Evolutionary conservation across 352 stramenopile genomes (phyloP), one percentile per base, ranked within the genome.

Genomic region (Elongisporangium prolatum): DNA sequence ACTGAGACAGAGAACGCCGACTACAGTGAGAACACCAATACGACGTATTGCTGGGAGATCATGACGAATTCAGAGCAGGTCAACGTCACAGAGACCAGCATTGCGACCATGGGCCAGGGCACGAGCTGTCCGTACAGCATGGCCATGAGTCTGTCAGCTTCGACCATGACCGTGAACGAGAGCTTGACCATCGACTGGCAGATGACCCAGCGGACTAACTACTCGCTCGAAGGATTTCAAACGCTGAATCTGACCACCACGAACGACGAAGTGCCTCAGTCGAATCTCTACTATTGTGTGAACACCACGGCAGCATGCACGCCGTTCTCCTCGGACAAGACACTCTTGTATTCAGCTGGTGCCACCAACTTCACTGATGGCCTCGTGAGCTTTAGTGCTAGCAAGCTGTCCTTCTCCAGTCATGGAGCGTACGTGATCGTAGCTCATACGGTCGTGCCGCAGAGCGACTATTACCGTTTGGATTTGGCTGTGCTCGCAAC

Each of bases 341-440:
- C 60, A 22, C 58, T 78, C 10, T 56, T 68, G 21, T 71, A 70
- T 48, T 59, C 63, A 3, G 61, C 71, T 6, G n/a, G 50, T 21
- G 54, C 72, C 3, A 74, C 57, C 22, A 88, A 71, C 18, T 69
- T 86, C 7, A 66, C 60, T 2, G 60, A 63, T 24, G 68, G 74
- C 11, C 25, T 44, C 0, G 61, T 55, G 10, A 53, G 25, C 14
- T 72, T 84, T 38, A 58, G 54, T 1, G 65, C 58, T 10, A 9
- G 59, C 10, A 69, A 57, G n/a, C 48, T 86, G 21, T 70, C 50
- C 47, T 68, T 89, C 18, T 59, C 69, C 4, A 60, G 22, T 13
- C 54, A 69, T 56, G 79, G 76, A 48, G 78, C 71, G 49, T 86
- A 80, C 56, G 74, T 69, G 37, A 38, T 89, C 18, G 65, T 87